Evolutionary conservation across 768 basidiomycete genomes (phyloP).

Genomic region (Trametes punicea): DNA sequence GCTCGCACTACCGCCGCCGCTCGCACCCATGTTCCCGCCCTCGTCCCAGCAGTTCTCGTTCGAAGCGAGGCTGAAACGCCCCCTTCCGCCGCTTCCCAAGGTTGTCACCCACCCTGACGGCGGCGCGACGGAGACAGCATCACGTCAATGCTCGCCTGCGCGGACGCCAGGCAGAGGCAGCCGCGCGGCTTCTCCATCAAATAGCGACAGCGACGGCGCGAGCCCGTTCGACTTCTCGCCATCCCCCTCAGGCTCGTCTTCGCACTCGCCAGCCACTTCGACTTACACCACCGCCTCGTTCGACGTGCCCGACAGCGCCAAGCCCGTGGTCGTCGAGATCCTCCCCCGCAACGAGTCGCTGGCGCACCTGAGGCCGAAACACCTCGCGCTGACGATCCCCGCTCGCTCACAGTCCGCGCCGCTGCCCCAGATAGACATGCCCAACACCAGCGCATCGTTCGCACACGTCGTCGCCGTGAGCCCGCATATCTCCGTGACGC

Average conservation of each 20-base stretch:
- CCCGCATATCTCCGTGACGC: slow-evolving; percentile 17
- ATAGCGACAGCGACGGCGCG: slow-evolving; percentile 14
- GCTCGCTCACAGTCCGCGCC: slow-evolving; percentile 10
- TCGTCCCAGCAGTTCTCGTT: slow-evolving; percentile 1
- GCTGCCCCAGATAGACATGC: background rate
- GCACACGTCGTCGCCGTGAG: no score
- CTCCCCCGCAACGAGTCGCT: background rate
- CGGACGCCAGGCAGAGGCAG: background rate
- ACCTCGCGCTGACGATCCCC: slow-evolving; percentile 11
- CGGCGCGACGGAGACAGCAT: background rate
- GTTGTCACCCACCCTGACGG: slow-evolving; percentile 1
- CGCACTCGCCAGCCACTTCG: slow-evolving; percentile 8
- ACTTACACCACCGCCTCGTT: slow-evolving; percentile 1
- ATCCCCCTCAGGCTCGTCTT: background rate
- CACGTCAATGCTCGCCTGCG: background rate
- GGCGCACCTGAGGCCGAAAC: background rate
- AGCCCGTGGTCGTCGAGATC: background rate
- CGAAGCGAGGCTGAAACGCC: slow-evolving; percentile 6
- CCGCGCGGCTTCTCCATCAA: slow-evolving; percentile 1
- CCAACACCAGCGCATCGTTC: background rate
- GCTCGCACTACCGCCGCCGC: background rate
- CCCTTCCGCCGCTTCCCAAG: slow-evolving; percentile 13
- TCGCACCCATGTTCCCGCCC: background rate
- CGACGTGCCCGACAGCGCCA: slow-evolving; percentile 3
- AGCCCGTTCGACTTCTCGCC: background rate